Evolutionary conservation across 176 grass and related monocot genomes (phyloP), one percentile per base, ranked within the genome.

Genomic region (Oryza rufipogon): DNA sequence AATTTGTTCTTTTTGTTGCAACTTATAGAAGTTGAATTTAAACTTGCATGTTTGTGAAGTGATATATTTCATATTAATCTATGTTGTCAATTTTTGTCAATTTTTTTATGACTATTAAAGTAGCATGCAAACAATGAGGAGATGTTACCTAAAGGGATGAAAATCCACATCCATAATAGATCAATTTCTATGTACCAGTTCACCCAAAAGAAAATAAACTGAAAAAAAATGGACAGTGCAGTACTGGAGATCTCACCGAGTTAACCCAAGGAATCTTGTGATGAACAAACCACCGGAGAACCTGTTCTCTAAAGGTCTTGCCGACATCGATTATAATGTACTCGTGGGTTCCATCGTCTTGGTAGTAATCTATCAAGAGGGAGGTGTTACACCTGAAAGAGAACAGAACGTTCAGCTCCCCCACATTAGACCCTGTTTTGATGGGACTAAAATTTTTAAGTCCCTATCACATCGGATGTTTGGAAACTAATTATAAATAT

Each of bases 231-330:
- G 26, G 12, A 17, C 4, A 9, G 14, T 77, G 58, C 20, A 4
- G 9, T 63, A 16, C 9, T 11, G 2, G 58, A 77, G 20, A 85
- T 90, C 93, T 81, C 48, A 92, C 90, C 28, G 93, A 88, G 64
- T 95, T 80, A 36, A 95, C 77, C 16, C 73, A 87, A 63, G 90
- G 93, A 39, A 92, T 86, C 71, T 89, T 88, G 72, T 95, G 86
- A 64, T 46, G 88, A 67, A 92, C 91, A 38, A 95, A 95, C 90
- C 93, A 95, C 39, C 90, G 82, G 49, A 92, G 86, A 41, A 92
- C 90, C 80, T 95, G 93, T 73, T 95, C 90, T 82, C 93, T 89
- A 47, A 95, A 95, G 66, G 80, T 92, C 70, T 95, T 95, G 17
- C 93, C 93, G 19, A 82, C 81, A 45, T 95, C 93, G 6, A 95